Base-by-base conservation (phyloP, 75 land plant genomes). In the Pinus tabuliformis region DNA sequence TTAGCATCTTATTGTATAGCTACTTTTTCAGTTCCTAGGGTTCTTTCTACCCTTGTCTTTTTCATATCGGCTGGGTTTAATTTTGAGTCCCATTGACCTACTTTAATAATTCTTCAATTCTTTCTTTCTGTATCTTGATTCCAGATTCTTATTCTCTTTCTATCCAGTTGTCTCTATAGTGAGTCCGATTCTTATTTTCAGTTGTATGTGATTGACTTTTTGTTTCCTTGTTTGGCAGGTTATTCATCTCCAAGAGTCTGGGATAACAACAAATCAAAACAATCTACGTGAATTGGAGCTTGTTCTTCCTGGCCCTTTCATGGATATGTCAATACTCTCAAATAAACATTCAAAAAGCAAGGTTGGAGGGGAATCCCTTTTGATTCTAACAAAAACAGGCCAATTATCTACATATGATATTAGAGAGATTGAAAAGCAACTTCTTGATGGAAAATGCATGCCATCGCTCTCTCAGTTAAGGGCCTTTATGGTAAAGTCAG, bases 311-410 rank as follows among this genome's bases (percentile, higher is more conserved):
- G 96, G 92, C 72, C 75, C 85, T 36, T 89, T 89, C 73, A 56
- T 77, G 45, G 88, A 83, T 76, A 81, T 89, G 79, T 73, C 75
- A 71, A 78, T 89, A 74, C 76, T 87, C 36, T 79, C 95, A 58
- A 86, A 79, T 66, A 65, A 72, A 24, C 74, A 72, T 66, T 83
- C 83, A 37, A 80, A 75, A 74, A 74, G 42, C 83, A 82, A 81
- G 28, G 83, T 75, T 24, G 86, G 77, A 52, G 82, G 81, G 65
- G 85, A 80, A 77, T 70, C 66, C 33, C 65, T 94, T 36, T 75
- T 91, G 57, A 71, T 93, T 71, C 81, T 95, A 59, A 78, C 91
- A 76, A 82, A 88, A 80, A 85, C 93, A 14, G 93, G 94, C 1
- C 74, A 77, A 49, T 36, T 93, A 24, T 88, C 88, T 81, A 70